Conservation (phyloP, 176 grass and related monocot species). For the Oryza punctata region DNA sequence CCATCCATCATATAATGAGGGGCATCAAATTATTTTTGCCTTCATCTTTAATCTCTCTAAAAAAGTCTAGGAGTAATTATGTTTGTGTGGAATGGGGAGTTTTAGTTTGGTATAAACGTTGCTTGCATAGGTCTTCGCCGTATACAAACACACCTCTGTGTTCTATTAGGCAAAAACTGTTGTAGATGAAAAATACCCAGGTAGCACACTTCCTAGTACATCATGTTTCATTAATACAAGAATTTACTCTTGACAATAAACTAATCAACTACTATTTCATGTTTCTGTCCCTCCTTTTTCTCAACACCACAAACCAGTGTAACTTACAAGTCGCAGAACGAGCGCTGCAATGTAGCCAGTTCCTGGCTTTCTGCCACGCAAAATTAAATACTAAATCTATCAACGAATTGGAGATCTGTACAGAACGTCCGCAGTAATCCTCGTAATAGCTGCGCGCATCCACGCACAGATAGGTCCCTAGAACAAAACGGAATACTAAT, state of each 20-base stretch:
- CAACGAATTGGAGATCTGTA: neutral
- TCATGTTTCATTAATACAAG: neutral
- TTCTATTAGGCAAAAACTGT: neutral
- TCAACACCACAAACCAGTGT: neutral
- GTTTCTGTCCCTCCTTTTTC: neutral
- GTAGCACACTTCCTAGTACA: neutral
- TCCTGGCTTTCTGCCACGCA: neutral
- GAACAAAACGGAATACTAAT: neutral
- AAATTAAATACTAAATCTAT: slow-evolving; percentile 1
- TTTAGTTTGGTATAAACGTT: neutral
- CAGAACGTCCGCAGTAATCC: neutral
- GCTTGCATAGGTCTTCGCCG: neutral
- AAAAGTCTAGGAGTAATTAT: no score
- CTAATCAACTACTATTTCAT: neutral
- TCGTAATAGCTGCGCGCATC: neutral
- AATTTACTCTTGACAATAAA: neutral
- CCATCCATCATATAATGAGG: no score
- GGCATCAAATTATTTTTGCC: no score
- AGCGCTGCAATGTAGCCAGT: neutral
- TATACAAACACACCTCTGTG: neutral
- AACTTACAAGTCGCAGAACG: neutral
- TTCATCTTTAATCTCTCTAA: no score
- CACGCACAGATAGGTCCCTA: neutral
- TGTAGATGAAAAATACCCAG: neutral
- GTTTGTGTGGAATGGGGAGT: no score